Evolutionary conservation across 371 early-diverging fungal species (phyloP), one percentile per base, ranked within the genome.

Genomic region (Lichtheimia corymbifera): DNA sequence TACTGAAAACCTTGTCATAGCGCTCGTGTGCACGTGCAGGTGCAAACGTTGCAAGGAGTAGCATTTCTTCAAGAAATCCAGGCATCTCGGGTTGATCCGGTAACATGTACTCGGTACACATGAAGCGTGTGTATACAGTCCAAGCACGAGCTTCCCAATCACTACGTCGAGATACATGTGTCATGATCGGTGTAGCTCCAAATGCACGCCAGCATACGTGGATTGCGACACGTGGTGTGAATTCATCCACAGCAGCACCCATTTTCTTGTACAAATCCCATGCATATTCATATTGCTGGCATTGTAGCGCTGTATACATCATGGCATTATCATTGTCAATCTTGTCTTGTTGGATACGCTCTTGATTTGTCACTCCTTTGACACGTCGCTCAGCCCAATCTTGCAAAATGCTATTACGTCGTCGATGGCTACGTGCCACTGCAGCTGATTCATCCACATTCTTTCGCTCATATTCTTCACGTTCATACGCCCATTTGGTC

Each of bases 91-190:
- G 66, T 18, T 71, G 70, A 2, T 73, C 67, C 0, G 75, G 69
- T 35, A 68, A 61, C 20, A 75, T 43, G 20, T 73, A 68, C 45
- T 75, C 68, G 5, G 79, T 74, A 30, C 69, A 73, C 76, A 78
- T 75, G 54, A 75, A 78, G 0, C 72, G 59, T 0, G 67, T 63
- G 53, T 78, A 78, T 3, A 75, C 66, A 1, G 61, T 54, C 75
- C 73, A 75, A 11, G 75, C 76, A 24, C 76, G 73, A 4, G 25
- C 41, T 51, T 73, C 79, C 76, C 79, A 78, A 3, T 59, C 59
- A 0, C 61, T 55, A 20, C 73, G 63, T 9, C 61, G 59, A 5
- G 73, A 67, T 7, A 72, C 64, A 30, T 74, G 66, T 11, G 58
- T 66, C 45, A 58, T 56, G 24, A 68, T 42, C 4, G 71, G 64